phyloP scores from a whole-genome alignment of 106 monocot species.

The Dendrobium chrysotoxum region DNA sequence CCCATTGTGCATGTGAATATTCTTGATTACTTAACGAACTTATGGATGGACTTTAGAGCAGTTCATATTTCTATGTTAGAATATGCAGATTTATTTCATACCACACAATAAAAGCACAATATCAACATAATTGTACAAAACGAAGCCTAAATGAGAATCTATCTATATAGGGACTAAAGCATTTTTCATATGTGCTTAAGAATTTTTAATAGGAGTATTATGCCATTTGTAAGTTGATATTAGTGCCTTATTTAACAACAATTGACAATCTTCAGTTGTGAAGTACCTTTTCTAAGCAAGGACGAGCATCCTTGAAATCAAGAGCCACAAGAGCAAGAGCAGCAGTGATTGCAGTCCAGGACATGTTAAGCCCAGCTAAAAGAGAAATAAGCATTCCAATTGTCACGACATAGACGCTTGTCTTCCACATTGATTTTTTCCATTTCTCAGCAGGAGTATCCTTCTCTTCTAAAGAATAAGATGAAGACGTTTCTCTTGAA shows the following conservation, averaged over 20 bases:
- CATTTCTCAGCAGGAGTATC: conserved; percentile 10
- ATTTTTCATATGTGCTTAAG: too few relatives aligned
- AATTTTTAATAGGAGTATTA: too few relatives aligned
- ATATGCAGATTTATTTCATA: too few relatives aligned
- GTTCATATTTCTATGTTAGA: too few relatives aligned
- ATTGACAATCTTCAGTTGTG: background rate
- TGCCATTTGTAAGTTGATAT: too few relatives aligned
- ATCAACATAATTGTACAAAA: too few relatives aligned
- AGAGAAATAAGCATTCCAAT: conserved; percentile 46
- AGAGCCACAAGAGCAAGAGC: conserved; percentile 46
- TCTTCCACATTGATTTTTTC: conserved; percentile 36
- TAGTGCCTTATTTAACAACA: background rate
- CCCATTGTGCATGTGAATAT: too few relatives aligned
- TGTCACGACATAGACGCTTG: conserved; percentile 38
- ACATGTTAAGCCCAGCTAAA: conserved; percentile 45
- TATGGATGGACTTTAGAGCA: too few relatives aligned
- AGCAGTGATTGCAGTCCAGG: conserved; percentile 51
- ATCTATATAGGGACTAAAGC: too few relatives aligned
- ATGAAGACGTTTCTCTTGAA: background rate
- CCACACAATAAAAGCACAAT: too few relatives aligned
- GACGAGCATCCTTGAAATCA: conserved; percentile 47
- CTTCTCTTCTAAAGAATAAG: conserved; percentile 3
- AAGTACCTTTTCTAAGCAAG: conserved; percentile 43
- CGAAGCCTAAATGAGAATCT: too few relatives aligned
- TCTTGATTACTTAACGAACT: too few relatives aligned